Conservation (phyloP, 495 filamentous ascomycete genomes). For the Peziza echinospora region DNA sequence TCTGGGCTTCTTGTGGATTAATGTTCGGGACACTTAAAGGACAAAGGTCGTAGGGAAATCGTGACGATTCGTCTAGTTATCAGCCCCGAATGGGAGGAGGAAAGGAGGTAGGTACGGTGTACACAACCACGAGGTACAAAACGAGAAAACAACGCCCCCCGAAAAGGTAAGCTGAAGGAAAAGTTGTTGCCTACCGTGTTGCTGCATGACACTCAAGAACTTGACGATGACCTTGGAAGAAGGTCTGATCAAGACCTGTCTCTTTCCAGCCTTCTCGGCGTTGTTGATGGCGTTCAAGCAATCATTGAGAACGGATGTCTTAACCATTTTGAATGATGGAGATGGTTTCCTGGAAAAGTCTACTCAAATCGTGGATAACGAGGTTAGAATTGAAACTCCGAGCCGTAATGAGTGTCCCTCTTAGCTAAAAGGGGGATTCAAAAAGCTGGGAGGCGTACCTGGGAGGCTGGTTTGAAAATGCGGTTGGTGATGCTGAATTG, state of each 20-base stretch:
- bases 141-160: conserved; percentile 6
- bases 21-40: conserved; percentile 99
- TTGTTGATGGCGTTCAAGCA: conserved; percentile 99
- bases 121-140: conserved; percentile 1
- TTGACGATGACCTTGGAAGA: conserved; percentile 98
- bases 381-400: conserved; percentile 1
- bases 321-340: conserved; percentile 64
- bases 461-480: background rate
- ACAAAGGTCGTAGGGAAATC: conserved; percentile 61
- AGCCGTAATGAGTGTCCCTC: conserved; percentile 22
- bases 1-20: conserved; percentile 36
- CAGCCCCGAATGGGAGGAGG: conserved; percentile 67
- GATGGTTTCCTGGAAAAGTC: conserved; percentile 32
- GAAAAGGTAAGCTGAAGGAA: background rate
- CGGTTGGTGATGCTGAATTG: background rate
- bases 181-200: conserved; percentile 59
- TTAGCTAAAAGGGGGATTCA: conserved; percentile 22
- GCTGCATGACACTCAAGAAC: conserved; percentile 96
- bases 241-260: conserved; percentile 89
- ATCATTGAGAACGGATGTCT: conserved; percentile 96
- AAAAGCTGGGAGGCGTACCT: conserved; percentile 11
- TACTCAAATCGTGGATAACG: conserved; percentile 53
- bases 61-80: conserved; percentile 97
- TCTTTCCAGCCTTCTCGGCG: conserved; percentile 97
- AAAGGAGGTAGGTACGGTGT: no score